phyloP scores from a whole-genome alignment of 805 yeast species.

The Wickerhamiella qilinensis region DNA sequence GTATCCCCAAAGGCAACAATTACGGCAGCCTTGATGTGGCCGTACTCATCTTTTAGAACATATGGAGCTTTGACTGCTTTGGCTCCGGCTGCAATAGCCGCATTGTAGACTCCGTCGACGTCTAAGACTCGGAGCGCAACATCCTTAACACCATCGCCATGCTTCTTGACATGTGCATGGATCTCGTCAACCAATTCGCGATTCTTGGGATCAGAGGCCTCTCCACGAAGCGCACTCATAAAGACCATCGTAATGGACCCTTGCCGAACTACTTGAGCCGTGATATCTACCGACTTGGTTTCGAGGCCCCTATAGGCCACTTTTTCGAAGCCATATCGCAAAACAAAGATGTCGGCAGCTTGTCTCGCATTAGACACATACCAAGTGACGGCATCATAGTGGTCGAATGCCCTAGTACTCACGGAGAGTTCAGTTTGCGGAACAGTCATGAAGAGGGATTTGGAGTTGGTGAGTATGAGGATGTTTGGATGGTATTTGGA shows the following conservation, averaged over 20 bases:
- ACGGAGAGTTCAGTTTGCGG: too few species aligned
- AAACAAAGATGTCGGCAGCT: constrained; percentile 37
- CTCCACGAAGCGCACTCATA: constrained; percentile 23
- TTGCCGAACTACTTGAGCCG: constrained; percentile 46
- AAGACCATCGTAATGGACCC: constrained; percentile 37
- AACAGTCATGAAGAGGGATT: too few species aligned
- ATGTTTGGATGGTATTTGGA: too few species aligned
- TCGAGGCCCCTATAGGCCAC: constrained; percentile 55
- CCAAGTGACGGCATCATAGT: constrained; percentile 50
- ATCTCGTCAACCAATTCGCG: constrained; percentile 23
- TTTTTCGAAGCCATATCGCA: constrained; percentile 44
- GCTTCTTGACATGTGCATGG: constrained; percentile 32
- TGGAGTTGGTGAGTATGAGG: too few species aligned
- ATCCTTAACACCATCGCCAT: constrained; percentile 74
- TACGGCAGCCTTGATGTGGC: constrained; percentile 37
- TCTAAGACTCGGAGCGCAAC: constrained; percentile 48
- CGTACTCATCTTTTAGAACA: constrained; percentile 28
- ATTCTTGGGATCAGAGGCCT: constrained; percentile 17
- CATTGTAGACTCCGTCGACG: constrained; percentile 28
- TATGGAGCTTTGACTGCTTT: constrained; percentile 19
- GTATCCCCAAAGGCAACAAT: constrained; percentile 44
- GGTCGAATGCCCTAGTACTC: too few species aligned
- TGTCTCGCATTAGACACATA: constrained; percentile 61
- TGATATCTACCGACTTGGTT: constrained; percentile 39
- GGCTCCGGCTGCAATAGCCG: constrained; percentile 42